These are phyloP conservation scores for Trichoderma afroharzianum DNA, from an alignment of 2,329 filamentous ascomycete genomes.

Conservation along the genomic window DNA sequence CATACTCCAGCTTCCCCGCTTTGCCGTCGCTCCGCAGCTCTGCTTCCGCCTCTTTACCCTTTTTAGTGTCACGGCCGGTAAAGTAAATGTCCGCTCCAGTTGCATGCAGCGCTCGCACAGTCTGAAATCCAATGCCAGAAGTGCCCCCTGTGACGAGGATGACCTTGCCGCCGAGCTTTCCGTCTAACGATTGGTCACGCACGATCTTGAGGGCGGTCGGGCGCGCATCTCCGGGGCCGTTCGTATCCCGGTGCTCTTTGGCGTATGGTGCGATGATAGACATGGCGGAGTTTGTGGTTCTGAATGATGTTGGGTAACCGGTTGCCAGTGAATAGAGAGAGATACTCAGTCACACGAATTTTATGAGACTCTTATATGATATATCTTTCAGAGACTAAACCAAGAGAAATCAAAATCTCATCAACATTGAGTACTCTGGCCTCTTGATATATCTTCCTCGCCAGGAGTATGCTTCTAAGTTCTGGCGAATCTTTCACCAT, in stretches of 20 bases:
- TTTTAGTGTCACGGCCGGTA: conserved; percentile 37
- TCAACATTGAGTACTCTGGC: not conserved
- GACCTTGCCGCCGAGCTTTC: conserved; percentile 33
- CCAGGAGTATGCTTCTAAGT: not conserved
- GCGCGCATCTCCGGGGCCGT: conserved; percentile 31
- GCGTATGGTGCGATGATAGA: conserved; percentile 1
- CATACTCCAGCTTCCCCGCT: conserved; percentile 30
- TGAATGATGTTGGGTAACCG: not conserved
- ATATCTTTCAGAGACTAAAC: accelerated
- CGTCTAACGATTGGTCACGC: conserved; percentile 29
- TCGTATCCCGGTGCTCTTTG: not conserved
- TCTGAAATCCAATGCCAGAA: conserved; percentile 43
- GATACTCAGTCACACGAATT: not conserved
- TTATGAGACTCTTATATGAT: not conserved
- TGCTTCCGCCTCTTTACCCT: conserved; percentile 23
- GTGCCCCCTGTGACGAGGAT: conserved; percentile 42
- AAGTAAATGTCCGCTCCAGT: conserved; percentile 44
- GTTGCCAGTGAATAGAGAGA: not conserved
- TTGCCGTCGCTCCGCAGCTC: conserved; percentile 23
- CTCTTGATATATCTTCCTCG: not conserved
- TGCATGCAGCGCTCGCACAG: conserved; percentile 38
- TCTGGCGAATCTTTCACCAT: not conserved
- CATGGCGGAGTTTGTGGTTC: not conserved
- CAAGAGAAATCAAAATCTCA: no score
- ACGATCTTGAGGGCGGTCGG: conserved; percentile 37